phyloP scores from a whole-genome alignment of 1,284 basidiomycete species.

The Sutorius eximius region DNA sequence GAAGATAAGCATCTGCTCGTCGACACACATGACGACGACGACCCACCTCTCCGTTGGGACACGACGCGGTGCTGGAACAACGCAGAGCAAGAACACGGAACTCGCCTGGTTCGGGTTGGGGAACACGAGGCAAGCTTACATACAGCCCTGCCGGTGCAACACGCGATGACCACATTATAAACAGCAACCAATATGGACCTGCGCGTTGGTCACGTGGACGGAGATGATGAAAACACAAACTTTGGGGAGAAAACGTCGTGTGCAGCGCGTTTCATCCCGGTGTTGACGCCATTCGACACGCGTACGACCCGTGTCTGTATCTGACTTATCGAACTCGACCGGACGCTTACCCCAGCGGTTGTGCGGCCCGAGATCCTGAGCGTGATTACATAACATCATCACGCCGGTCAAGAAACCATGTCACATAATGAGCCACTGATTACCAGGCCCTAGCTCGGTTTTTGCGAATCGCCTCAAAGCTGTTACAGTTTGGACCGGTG shows the following conservation, averaged over 20 bases:
- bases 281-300: not conserved
- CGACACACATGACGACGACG: not conserved
- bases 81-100: constrained; percentile 21
- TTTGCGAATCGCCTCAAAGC: not conserved
- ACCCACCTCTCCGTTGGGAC: constrained; percentile 27
- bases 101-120: constrained; percentile 29
- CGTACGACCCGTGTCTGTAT: too few species aligned
- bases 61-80: constrained; percentile 24
- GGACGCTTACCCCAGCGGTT: not conserved
- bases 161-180: constrained; percentile 6
- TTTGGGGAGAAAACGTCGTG: not conserved
- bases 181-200: not conserved
- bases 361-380: too few species aligned
- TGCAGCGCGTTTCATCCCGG: not conserved
- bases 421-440: too few species aligned
- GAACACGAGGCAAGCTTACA: constrained; percentile 35
- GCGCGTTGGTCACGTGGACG: constrained; percentile 21
- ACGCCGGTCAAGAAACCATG: too few species aligned
- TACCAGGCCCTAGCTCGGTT: not conserved
- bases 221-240: not conserved
- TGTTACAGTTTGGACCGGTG: not conserved
- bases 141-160: constrained; percentile 15
- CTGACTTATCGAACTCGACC: not conserved
- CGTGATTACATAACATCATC: too few species aligned
- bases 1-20: not conserved